These are phyloP conservation scores for Colletotrichum tofieldiae DNA, from an alignment of 2,329 filamentous ascomycete genomes.

Conservation along the genomic window DNA sequence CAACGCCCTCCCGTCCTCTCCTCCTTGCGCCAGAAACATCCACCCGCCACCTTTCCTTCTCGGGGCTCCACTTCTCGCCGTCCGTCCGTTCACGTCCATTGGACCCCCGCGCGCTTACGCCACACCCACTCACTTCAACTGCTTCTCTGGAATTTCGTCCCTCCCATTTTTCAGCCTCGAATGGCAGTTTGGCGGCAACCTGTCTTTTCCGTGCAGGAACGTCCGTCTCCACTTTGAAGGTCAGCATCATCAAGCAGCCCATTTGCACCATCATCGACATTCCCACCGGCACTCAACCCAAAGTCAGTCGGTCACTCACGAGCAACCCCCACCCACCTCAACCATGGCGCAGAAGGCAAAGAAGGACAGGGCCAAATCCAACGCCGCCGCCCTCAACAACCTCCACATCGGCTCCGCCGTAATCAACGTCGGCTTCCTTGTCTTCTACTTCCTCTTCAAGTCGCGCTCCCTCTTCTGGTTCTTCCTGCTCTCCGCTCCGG, in stretches of 20 bases:
- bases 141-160: slow-evolving; percentile 30
- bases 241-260: slow-evolving; percentile 9
- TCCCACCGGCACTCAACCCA: neutral
- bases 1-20: slow-evolving; percentile 8
- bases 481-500: slow-evolving; percentile 79
- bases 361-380: slow-evolving; percentile 82
- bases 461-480: slow-evolving; percentile 79
- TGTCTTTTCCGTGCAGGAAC: slow-evolving; percentile 26
- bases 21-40: slow-evolving; percentile 17
- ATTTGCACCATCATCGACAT: slow-evolving; percentile 19
- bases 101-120: slow-evolving; percentile 28
- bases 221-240: neutral
- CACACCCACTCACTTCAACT: slow-evolving; percentile 12
- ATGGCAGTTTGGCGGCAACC: slow-evolving; percentile 17
- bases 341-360: slow-evolving; percentile 75
- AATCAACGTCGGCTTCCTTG: slow-evolving; percentile 82
- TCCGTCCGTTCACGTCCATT: slow-evolving; percentile 14
- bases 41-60: slow-evolving; percentile 26
- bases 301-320: neutral
- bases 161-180: slow-evolving; percentile 34
- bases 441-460: slow-evolving; percentile 78
- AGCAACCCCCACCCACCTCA: neutral
- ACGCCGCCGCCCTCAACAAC: slow-evolving; percentile 82
- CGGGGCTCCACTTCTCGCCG: slow-evolving; percentile 3
- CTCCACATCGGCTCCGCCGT: slow-evolving; percentile 83